Conservation (phyloP, 2,329 filamentous ascomycete species). For the Penicillium frequentans region DNA sequence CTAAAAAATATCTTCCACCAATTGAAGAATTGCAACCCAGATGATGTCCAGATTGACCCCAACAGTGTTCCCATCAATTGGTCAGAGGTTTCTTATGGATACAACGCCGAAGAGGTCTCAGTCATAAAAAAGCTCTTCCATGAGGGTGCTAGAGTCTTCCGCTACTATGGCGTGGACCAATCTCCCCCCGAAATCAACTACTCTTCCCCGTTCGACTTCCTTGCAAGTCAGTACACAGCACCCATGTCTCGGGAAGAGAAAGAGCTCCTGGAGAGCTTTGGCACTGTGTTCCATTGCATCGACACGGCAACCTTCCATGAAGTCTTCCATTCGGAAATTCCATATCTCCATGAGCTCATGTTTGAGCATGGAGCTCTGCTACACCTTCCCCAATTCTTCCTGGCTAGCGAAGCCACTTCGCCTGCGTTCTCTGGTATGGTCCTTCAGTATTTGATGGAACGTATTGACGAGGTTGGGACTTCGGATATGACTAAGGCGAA, state of each 20-base stretch:
- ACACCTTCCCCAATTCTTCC: constrained; percentile 95
- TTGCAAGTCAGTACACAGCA: constrained; percentile 92
- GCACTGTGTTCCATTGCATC: constrained; percentile 96
- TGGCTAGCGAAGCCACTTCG: constrained; percentile 97
- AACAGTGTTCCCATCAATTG: constrained; percentile 83
- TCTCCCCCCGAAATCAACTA: constrained; percentile 69
- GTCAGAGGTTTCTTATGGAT: constrained; percentile 93
- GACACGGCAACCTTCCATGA: constrained; percentile 98
- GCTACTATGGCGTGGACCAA: constrained; percentile 93
- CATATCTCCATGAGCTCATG: constrained; percentile 94
- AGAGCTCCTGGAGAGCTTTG: constrained; percentile 94
- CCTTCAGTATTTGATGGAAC: constrained; percentile 93
- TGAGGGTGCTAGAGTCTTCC: constrained; percentile 92
- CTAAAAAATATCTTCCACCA: constrained; percentile 97
- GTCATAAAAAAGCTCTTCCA: constrained; percentile 97
- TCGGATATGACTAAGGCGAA: constrained; percentile 89
- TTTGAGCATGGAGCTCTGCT: constrained; percentile 93
- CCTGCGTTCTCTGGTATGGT: constrained; percentile 98
- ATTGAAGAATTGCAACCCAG: constrained; percentile 82
- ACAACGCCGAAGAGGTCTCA: constrained; percentile 93
- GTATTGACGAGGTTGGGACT: constrained; percentile 91
- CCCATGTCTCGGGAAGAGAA: constrained; percentile 96
- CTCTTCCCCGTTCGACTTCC: constrained; percentile 82
- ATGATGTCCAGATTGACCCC: constrained; percentile 67
- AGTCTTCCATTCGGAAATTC: constrained; percentile 96